phyloP scores from a whole-genome alignment of 1,139 yeast species.

The Magnusiomyces suaveolens region DNA sequence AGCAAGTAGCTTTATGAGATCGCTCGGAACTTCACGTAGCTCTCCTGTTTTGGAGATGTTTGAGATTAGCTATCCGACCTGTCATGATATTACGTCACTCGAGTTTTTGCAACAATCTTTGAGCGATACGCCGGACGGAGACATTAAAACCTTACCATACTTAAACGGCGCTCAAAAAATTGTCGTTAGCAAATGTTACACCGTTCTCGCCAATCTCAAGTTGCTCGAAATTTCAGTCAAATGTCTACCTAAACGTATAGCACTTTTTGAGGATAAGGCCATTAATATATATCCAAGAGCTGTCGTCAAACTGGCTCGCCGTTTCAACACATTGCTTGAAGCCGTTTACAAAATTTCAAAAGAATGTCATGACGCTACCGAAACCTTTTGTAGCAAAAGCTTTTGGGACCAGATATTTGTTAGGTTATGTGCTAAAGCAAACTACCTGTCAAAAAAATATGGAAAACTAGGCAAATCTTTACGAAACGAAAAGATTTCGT shows the following conservation, averaged over 20 bases:
- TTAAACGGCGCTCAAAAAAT: slow-evolving; percentile 2
- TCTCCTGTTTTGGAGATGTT: background rate
- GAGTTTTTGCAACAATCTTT: slow-evolving; percentile 3
- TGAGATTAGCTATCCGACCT: background rate
- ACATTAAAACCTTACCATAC: background rate
- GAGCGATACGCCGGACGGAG: background rate
- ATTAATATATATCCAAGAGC: slow-evolving; percentile 1
- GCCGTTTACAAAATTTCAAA: background rate
- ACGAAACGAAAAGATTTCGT: background rate
- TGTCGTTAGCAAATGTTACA: slow-evolving; percentile 2
- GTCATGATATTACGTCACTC: background rate
- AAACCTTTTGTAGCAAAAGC: background rate
- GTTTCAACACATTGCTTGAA: background rate
- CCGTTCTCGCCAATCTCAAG: background rate
- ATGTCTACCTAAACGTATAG: background rate
- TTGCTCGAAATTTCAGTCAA: slow-evolving; percentile 1
- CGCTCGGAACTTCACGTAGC: background rate
- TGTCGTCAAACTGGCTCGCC: background rate
- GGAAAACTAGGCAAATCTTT: background rate
- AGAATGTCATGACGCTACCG: background rate
- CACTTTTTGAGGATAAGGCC: slow-evolving; percentile 2
- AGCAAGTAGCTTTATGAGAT: background rate
- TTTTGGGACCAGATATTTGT: background rate
- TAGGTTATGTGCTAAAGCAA: background rate
- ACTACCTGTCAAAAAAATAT: background rate